Base-by-base conservation (phyloP, 345 rosid genomes). In the Psidium guajava region DNA sequence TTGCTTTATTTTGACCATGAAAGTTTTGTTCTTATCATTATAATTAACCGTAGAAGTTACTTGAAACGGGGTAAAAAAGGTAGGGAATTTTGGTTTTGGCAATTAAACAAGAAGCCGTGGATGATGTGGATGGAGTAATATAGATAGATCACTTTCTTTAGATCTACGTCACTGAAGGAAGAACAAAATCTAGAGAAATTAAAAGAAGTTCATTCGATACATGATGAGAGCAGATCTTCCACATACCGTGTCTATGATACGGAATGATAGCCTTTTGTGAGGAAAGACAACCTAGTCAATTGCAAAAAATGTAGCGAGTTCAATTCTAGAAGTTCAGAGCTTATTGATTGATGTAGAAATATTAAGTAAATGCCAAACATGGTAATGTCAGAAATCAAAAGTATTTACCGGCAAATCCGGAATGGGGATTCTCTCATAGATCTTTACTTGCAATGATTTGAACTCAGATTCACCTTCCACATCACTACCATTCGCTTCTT, bases 211-310 rank as follows among this genome's bases (percentile, higher is more conserved):
- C 50, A 25, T 83, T 82, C 6, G 12, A 61, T 64, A 28, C 86
- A 81, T 54, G 77, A 82, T 86, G 87, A 81, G 73, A 87, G 47
- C 15, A 69, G 10, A 47, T 53, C 49, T 82, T 82, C 83, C 53
- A 85, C 92, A 88, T 94, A 97, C 99, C 89, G 98, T 94, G 94
- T 97, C 99, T 83, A 97, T 92, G 90, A 97, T 92, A 85, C 98
- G 98, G 89, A 97, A 97, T 84, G 96, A 97, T 82, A 97, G 93
- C 94, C 95, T 95, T 91, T 93, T 97, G 90, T 97, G 94, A 89
- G 99, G 99, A 83, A 97, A 97, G 88, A 95, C 88, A 58, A 97
- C 99, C 98, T 97, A 86, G 36, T 32, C 86, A 92, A 47, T 80
- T 56, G 84, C 86, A 84, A 88, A 57, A 81, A 82, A 74, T 85